Conservation (phyloP, 2,329 filamentous ascomycete genomes). For the Ophiostoma sp. region DNA sequence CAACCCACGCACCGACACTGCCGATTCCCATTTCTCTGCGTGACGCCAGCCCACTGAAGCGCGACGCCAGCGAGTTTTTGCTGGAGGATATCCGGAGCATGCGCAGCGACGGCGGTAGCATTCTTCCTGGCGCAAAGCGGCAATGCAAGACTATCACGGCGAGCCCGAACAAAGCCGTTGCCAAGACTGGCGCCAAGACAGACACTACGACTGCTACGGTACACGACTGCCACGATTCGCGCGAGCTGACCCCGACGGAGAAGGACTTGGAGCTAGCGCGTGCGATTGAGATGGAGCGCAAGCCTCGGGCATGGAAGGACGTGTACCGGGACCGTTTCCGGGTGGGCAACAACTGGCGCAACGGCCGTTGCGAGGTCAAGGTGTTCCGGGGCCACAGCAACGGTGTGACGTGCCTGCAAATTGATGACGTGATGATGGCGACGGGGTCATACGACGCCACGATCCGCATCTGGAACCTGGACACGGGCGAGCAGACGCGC, state of each 20-base stretch:
- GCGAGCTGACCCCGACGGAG: conserved; percentile 4
- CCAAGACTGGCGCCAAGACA: neutral
- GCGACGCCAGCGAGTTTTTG: conserved; percentile 32
- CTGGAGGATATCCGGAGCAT: conserved; percentile 28
- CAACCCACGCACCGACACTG: conserved; percentile 30
- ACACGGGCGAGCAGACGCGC: conserved; percentile 79
- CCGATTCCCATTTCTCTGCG: conserved; percentile 29
- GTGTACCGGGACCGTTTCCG: conserved; percentile 92
- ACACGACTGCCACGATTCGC: neutral
- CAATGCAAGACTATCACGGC: conserved; percentile 3
- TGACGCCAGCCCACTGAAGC: conserved; percentile 32
- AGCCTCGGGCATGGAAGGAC: conserved; percentile 81
- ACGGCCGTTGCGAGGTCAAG: conserved; percentile 78
- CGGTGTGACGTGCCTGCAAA: conserved; percentile 62
- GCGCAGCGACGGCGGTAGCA: conserved; percentile 26
- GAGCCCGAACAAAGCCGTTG: neutral
- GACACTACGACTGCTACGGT: conserved; percentile 24
- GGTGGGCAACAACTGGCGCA: conserved; percentile 96
- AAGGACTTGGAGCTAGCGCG: conserved; percentile 24
- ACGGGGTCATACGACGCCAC: conserved; percentile 94
- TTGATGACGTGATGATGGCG: conserved; percentile 80
- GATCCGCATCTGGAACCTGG: conserved; percentile 93
- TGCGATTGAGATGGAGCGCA: conserved; percentile 36
- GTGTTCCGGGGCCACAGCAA: conserved; percentile 82
- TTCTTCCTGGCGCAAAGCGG: neutral